phyloP scores from a whole-genome alignment of 2,329 filamentous ascomycete genomes.

The Dothideomycetes sp. region DNA sequence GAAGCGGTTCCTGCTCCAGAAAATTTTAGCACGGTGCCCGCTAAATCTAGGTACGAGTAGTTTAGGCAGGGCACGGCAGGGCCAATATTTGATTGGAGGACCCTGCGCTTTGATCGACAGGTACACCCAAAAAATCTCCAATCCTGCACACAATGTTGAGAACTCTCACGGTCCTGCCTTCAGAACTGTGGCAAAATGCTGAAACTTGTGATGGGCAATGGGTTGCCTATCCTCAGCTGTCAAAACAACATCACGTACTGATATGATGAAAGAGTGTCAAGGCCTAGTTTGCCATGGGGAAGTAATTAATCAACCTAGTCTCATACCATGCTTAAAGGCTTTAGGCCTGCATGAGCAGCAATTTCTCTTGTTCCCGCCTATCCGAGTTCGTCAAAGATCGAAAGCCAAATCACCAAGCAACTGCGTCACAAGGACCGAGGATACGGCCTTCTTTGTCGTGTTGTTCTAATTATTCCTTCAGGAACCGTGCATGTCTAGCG shows the following conservation, averaged over 20 bases:
- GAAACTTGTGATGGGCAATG: no score
- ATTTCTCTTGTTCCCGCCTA: slow-evolving; percentile 6
- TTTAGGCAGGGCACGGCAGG: no score
- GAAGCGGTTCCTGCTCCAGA: slow-evolving; percentile 4
- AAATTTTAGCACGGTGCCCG: slow-evolving; percentile 7
- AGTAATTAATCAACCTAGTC: no score
- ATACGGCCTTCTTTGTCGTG: slow-evolving; percentile 4
- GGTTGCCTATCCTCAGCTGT: no score
- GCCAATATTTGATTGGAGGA: no score
- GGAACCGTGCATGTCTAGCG: slow-evolving; percentile 9
- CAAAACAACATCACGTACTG: no score
- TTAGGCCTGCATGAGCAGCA: not conserved
- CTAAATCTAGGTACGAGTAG: slow-evolving; percentile 3
- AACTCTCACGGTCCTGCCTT: no score
- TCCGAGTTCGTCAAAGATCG: not conserved
- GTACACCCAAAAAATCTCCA: no score
- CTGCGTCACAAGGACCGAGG: slow-evolving; percentile 9
- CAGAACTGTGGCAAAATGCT: no score
- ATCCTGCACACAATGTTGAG: no score
- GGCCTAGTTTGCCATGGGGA: no score
- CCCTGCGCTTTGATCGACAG: slow-evolving; percentile 10
- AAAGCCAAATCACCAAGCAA: slow-evolving; percentile 10
- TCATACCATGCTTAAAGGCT: slow-evolving; percentile 3
- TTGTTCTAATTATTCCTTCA: slow-evolving; percentile 6
- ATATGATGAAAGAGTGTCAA: no score